Evolutionary conservation across 1,284 basidiomycete species (phyloP).

Genomic region (Acaromyces ingoldii): DNA sequence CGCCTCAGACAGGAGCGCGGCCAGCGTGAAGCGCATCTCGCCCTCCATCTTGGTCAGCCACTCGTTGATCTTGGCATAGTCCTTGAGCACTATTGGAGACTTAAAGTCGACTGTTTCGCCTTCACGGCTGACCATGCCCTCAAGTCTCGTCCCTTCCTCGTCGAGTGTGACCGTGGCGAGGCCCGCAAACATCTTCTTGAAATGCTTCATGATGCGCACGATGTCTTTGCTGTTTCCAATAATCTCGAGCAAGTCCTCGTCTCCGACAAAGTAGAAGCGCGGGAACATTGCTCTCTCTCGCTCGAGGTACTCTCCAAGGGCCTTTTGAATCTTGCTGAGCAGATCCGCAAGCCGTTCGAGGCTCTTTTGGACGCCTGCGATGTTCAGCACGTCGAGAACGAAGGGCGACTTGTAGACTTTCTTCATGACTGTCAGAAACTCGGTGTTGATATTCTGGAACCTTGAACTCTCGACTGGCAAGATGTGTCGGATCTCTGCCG

Average conservation of each 20-base stretch:
- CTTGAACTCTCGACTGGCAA: slow-evolving; percentile 93
- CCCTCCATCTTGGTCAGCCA: slow-evolving; percentile 90
- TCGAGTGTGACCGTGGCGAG: slow-evolving; percentile 82
- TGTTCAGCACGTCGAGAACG: slow-evolving; percentile 93
- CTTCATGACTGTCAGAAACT: slow-evolving; percentile 98
- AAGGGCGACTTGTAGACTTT: slow-evolving; percentile 99
- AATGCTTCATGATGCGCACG: slow-evolving; percentile 91
- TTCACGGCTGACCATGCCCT: slow-evolving; percentile 59
- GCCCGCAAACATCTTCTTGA: slow-evolving; percentile 99
- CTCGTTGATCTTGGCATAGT: slow-evolving; percentile 96
- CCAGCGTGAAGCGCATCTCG: slow-evolving; percentile 89
- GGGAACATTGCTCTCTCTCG: slow-evolving; percentile 87
- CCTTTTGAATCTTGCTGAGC: slow-evolving; percentile 97
- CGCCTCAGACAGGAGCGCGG: slow-evolving; percentile 70
- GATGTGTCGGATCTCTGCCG: slow-evolving; percentile 76
- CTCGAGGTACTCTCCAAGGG: slow-evolving; percentile 96
- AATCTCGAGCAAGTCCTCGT: slow-evolving; percentile 96
- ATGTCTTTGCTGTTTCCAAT: slow-evolving; percentile 99
- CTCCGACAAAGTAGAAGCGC: slow-evolving; percentile 99
- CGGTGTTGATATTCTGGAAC: slow-evolving; percentile 97
- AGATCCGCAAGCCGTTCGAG: slow-evolving; percentile 93
- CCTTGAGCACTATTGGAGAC: slow-evolving; percentile 77
- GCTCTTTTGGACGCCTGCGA: slow-evolving; percentile 91
- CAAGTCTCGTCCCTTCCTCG: slow-evolving; percentile 42
- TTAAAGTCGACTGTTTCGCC: slow-evolving; percentile 86